phyloP scores from a whole-genome alignment of 2,329 filamentous ascomycete genomes.

The Xylariaceae sp. region DNA sequence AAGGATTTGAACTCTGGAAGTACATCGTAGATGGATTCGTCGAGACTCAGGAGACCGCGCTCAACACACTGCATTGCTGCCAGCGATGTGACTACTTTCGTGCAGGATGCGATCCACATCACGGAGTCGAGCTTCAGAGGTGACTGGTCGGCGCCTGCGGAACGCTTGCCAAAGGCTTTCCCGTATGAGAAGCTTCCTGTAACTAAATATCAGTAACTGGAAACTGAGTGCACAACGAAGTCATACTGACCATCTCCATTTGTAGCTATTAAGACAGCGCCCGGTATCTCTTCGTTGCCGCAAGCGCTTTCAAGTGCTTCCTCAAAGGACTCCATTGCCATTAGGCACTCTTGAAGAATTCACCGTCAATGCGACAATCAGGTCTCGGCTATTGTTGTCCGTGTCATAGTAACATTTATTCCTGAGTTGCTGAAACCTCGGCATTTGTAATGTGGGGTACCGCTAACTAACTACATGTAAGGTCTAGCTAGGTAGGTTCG shows the following conservation, averaged over 20 bases:
- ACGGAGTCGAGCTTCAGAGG: slow-evolving; percentile 22
- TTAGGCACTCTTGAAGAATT: no score
- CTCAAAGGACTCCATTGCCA: slow-evolving; percentile 18
- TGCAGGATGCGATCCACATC: slow-evolving; percentile 28
- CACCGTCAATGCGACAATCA: no score
- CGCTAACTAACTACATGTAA: no score
- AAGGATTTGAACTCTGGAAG: slow-evolving; percentile 39
- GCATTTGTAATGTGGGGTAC: no score
- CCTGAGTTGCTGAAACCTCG: no score
- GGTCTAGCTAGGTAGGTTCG: no score
- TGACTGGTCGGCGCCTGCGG: slow-evolving; percentile 20
- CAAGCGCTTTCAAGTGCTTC: slow-evolving; percentile 19
- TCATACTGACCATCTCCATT: slow-evolving; percentile 13
- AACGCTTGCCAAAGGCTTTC: slow-evolving; percentile 21
- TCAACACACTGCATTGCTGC: slow-evolving; percentile 45
- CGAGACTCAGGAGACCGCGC: slow-evolving; percentile 38
- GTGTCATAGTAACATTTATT: no score
- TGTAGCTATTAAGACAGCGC: slow-evolving; percentile 18
- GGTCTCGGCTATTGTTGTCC: no score
- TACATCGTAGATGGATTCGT: slow-evolving; percentile 39
- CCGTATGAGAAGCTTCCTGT: slow-evolving; percentile 17
- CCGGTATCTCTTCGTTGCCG: slow-evolving; percentile 18
- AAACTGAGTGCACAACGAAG: neutral
- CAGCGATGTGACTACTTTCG: slow-evolving; percentile 40
- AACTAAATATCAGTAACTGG: no score